Percentiles rank a stretch among this genome's conserved stretches.
Conservation (phyloP, 371 early-diverging fungal genomes). For the Mortierella sp. region DNA sequence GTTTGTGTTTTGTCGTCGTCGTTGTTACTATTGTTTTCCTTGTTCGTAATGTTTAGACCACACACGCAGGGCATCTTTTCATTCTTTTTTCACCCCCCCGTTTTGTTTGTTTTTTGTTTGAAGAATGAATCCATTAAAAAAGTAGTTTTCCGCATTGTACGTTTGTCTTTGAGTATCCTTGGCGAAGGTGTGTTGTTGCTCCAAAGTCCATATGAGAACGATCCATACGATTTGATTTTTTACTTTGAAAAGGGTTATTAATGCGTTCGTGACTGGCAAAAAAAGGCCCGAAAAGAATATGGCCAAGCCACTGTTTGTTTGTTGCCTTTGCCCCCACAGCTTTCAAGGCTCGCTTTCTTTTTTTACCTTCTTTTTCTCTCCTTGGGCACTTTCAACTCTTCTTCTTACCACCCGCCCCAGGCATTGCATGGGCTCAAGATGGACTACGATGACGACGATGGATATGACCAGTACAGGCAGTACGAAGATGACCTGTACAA, state of each 20-base stretch:
- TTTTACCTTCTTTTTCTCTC: neutral
- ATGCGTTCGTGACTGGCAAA: neutral
- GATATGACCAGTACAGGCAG: constrained; percentile 37
- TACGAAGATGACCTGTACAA: constrained; percentile 56
- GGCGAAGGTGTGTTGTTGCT: too few relatives aligned
- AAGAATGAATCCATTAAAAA: constrained; percentile 19
- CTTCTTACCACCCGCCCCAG: neutral
- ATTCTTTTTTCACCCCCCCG: neutral
- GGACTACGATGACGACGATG: constrained; percentile 54
- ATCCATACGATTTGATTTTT: too few relatives aligned
- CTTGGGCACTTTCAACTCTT: neutral
- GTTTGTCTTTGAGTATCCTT: neutral
- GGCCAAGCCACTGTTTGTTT: constrained; percentile 10
- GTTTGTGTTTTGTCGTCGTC: constrained; percentile 1
- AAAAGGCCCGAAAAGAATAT: neutral
- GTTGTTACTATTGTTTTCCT: constrained; percentile 18
- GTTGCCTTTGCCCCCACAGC: constrained; percentile 5
- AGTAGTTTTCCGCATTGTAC: neutral
- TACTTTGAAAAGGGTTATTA: too few relatives aligned
- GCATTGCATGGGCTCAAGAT: constrained; percentile 21
- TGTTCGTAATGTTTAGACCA: constrained; percentile 10
- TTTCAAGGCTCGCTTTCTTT: neutral
- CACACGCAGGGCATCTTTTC: neutral
- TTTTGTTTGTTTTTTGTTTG: constrained; percentile 1
- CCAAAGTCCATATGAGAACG: too few relatives aligned